A percentile compares a stretch with the other conserved stretches of the same genome.
phyloP scores from a whole-genome alignment of 768 basidiomycete genomes.

The Boletus sp. region DNA sequence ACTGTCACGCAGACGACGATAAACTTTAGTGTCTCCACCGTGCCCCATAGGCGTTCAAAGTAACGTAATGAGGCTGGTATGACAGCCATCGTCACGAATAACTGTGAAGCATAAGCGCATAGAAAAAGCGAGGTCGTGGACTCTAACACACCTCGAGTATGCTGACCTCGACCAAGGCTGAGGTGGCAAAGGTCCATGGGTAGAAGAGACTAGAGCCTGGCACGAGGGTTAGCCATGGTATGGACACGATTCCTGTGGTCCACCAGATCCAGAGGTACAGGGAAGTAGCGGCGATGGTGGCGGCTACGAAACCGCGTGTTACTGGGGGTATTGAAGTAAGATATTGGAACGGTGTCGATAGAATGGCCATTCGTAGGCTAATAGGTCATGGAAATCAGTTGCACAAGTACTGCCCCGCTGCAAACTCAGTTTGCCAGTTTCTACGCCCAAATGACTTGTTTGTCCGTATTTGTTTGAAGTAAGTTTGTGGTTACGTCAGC shows the following conservation, averaged over 20 bases:
- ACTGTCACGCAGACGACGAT: conserved; percentile 72
- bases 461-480: conserved; percentile 23
- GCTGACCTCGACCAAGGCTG: conserved; percentile 81
- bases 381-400: conserved; percentile 14
- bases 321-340: conserved; percentile 74
- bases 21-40: conserved; percentile 82
- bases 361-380: conserved; percentile 59
- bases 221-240: conserved; percentile 73
- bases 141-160: conserved; percentile 70
- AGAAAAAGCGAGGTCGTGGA: not conserved
- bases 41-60: conserved; percentile 93
- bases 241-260: conserved; percentile 42
- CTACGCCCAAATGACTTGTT: conserved; percentile 12
- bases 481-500: conserved; percentile 32
- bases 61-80: conserved; percentile 86
- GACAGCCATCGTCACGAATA: conserved; percentile 70
- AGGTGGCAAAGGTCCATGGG: conserved; percentile 94
- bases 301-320: conserved; percentile 68
- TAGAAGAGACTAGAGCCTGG: conserved; percentile 81
- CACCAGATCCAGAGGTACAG: conserved; percentile 67
- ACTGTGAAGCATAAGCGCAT: conserved; percentile 43
- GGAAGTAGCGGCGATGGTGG: conserved; percentile 56
- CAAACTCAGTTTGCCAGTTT: not conserved
- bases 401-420: not conserved
- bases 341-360: conserved; percentile 69